Evolutionary conservation across 1,284 basidiomycete genomes (phyloP).

Genomic region (Cerioporus squamosus): DNA sequence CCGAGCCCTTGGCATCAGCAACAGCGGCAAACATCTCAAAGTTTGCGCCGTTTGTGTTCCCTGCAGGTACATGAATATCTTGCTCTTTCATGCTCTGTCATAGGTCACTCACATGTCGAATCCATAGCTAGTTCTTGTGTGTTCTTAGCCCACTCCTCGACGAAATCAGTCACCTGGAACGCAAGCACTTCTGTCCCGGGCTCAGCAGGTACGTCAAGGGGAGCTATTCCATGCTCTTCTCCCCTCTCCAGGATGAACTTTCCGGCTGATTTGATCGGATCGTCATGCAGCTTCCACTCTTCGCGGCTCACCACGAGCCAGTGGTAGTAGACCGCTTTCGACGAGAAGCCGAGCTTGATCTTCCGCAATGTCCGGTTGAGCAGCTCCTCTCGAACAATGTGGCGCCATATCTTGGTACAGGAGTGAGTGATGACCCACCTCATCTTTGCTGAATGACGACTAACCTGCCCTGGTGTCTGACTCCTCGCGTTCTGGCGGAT

Average conservation of each 20-base stretch:
- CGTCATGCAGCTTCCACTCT: constrained; percentile 7
- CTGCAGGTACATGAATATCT: too few relatives aligned
- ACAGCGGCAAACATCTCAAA: constrained; percentile 20
- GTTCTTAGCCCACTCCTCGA: constrained; percentile 9
- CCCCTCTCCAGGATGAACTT: neutral
- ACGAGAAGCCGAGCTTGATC: neutral
- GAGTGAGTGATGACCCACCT: neutral
- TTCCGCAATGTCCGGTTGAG: neutral
- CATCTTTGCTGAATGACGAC: too few relatives aligned
- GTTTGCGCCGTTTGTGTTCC: constrained; percentile 14
- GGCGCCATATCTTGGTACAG: constrained; percentile 7
- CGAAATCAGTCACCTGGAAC: constrained; percentile 18
- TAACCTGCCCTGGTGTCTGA: neutral
- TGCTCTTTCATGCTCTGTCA: too few relatives aligned
- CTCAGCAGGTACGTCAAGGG: constrained; percentile 6
- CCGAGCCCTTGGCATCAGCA: constrained; percentile 18
- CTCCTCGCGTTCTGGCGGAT: constrained; percentile 2
- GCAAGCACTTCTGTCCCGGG: constrained; percentile 11
- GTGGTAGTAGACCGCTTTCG: constrained; percentile 17
- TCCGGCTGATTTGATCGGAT: neutral
- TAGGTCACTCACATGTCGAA: constrained; percentile 22
- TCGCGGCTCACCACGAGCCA: constrained; percentile 9
- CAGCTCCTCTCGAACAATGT: constrained; percentile 5
- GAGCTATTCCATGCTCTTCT: neutral
- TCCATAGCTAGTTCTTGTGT: constrained; percentile 24